Evolutionary conservation across 2,329 filamentous ascomycete genomes (phyloP).

Genomic region (Dothideomycetidae sp.): DNA sequence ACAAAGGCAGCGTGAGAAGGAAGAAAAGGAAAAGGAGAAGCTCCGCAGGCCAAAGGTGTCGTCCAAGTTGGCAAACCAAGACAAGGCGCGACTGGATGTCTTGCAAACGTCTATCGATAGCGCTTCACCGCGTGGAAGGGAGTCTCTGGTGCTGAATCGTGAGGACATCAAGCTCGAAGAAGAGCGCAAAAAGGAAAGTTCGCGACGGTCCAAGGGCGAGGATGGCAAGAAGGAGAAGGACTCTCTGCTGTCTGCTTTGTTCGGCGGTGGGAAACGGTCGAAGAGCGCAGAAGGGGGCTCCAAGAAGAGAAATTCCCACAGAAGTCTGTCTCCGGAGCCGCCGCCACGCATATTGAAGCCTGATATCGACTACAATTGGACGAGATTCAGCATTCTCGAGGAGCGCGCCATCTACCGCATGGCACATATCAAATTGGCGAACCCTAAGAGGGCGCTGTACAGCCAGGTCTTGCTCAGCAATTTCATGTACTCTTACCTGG

Average conservation of each 20-base stretch:
- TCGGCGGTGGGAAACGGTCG: constrained; percentile 58
- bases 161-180: constrained; percentile 62
- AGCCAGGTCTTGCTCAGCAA: constrained; percentile 95
- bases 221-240: constrained; percentile 59
- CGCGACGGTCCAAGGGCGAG: constrained; percentile 52
- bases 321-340: constrained; percentile 71
- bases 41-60: constrained; percentile 26
- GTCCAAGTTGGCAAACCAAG: constrained; percentile 53
- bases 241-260: constrained; percentile 83
- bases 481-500: constrained; percentile 98
- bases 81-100: constrained; percentile 72
- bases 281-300: constrained; percentile 36
- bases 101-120: constrained; percentile 73
- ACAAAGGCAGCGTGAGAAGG: constrained; percentile 32
- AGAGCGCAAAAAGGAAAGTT: constrained; percentile 68
- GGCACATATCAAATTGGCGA: constrained; percentile 98
- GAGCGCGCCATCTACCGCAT: constrained; percentile 96
- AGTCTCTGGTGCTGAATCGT: constrained; percentile 72
- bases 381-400: constrained; percentile 83
- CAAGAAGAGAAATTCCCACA: constrained; percentile 54
- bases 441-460: constrained; percentile 77
- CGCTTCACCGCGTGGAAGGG: constrained; percentile 43
- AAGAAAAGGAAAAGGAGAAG: constrained; percentile 28
- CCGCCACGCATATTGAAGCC: constrained; percentile 57
- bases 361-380: constrained; percentile 93